Conservation (phyloP, 2,329 filamentous ascomycete species). For the Pseudogymnoascus sp. region DNA sequence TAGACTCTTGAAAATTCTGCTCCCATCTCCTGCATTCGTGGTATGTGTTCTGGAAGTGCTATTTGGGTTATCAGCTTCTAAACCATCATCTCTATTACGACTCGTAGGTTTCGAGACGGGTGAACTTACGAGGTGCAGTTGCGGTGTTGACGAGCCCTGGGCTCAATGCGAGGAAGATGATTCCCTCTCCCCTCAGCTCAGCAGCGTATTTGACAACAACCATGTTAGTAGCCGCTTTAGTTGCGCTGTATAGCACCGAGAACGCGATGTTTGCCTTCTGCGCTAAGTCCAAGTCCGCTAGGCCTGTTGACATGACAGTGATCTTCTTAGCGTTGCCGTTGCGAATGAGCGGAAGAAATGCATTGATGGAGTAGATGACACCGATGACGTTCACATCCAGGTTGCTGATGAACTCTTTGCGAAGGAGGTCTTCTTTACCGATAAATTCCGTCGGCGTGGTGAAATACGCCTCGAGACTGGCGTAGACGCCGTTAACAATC, state of each 20-base stretch:
- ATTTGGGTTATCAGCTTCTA: neutral
- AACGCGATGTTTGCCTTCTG: conserved; percentile 30
- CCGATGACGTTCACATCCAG: conserved; percentile 44
- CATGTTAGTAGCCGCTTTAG: conserved; percentile 46
- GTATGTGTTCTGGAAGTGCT: neutral
- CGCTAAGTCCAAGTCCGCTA: conserved; percentile 39
- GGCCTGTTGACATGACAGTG: conserved; percentile 40
- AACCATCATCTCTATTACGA: neutral
- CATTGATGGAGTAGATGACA: conserved; percentile 44
- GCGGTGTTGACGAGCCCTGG: conserved; percentile 44
- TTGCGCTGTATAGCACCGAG: conserved; percentile 36
- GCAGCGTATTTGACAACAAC: conserved; percentile 43
- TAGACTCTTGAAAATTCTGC: conserved; percentile 1
- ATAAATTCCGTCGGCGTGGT: conserved; percentile 17
- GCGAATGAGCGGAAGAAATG: conserved; percentile 44
- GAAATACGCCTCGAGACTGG: conserved; percentile 12
- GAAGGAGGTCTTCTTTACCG: conserved; percentile 21
- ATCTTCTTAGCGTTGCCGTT: conserved; percentile 46
- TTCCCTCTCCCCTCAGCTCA: conserved; percentile 38
- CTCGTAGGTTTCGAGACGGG: neutral
- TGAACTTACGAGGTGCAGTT: conserved; percentile 13
- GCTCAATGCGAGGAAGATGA: conserved; percentile 44
- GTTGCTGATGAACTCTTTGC: conserved; percentile 25
- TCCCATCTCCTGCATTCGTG: conserved; percentile 7
- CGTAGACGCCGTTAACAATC: conserved; percentile 25